These are phyloP conservation scores for Suillus decipiens DNA, from an alignment of 768 basidiomycete genomes.

Conservation along the genomic window DNA sequence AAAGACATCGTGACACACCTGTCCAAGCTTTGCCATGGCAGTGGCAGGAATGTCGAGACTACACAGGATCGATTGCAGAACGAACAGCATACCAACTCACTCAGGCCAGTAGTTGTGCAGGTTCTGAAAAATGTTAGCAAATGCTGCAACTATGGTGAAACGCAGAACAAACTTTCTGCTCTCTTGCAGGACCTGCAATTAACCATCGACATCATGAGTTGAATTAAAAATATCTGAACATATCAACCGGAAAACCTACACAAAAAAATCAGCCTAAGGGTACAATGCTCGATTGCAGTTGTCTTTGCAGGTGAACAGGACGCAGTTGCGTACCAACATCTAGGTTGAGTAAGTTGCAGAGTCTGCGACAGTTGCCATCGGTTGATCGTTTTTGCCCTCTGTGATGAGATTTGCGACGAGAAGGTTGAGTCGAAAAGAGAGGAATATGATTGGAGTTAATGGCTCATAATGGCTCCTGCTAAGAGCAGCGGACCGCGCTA, in stretches of 20 bases:
- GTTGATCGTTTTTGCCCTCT: not conserved
- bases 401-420: not conserved
- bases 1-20: constrained; percentile 34
- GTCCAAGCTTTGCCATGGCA: constrained; percentile 61
- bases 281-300: not conserved
- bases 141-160: not conserved
- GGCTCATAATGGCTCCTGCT: constrained; percentile 7
- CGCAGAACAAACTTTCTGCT: constrained; percentile 56
- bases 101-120: constrained; percentile 71
- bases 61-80: not conserved
- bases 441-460: not conserved
- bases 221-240: not conserved
- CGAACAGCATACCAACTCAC: constrained; percentile 39
- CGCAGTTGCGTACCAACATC: constrained; percentile 46
- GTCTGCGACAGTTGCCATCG: constrained; percentile 63
- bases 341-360: constrained; percentile 60
- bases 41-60: constrained; percentile 68
- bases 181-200: constrained; percentile 39
- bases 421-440: constrained; percentile 2
- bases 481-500: constrained; percentile 10
- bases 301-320: not conserved
- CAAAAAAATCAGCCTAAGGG: constrained; percentile 64
- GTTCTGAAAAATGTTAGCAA: constrained; percentile 38
- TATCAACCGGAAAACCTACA: constrained; percentile 41
- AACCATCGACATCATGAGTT: not conserved